These are phyloP conservation scores for Alternaria panax DNA, from an alignment of 2,329 filamentous ascomycete genomes.

Conservation along the genomic window DNA sequence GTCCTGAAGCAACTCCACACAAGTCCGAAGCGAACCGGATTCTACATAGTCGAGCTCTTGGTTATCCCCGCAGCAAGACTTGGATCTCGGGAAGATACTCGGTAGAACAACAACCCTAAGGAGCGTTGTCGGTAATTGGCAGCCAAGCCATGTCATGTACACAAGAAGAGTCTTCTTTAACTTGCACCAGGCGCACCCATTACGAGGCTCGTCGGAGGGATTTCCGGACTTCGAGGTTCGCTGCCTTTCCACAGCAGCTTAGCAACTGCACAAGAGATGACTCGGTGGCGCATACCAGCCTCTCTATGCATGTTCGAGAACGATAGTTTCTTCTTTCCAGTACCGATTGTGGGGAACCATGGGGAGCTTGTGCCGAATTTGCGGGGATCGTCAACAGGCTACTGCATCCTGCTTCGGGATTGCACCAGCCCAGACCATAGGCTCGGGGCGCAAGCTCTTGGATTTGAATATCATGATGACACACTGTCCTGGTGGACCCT, in stretches of 20 bases:
- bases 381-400: slow-evolving; percentile 31
- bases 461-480: slow-evolving; percentile 24
- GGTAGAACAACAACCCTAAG: slow-evolving; percentile 24
- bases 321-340: slow-evolving; percentile 19
- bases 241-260: background rate
- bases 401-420: slow-evolving; percentile 22
- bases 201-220: slow-evolving; percentile 6
- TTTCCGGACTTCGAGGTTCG: slow-evolving; percentile 18
- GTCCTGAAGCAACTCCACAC: background rate
- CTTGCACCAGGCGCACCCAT: slow-evolving; percentile 7
- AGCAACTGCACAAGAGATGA: background rate
- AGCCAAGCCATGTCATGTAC: slow-evolving; percentile 15
- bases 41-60: slow-evolving; percentile 13
- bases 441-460: slow-evolving; percentile 19
- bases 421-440: slow-evolving; percentile 22
- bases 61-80: slow-evolving; percentile 16
- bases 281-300: slow-evolving; percentile 20
- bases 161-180: slow-evolving; percentile 17
- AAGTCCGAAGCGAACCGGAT: slow-evolving; percentile 2
- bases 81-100: slow-evolving; percentile 36
- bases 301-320: slow-evolving; percentile 21
- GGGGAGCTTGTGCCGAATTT: slow-evolving; percentile 21
- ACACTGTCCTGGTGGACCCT: slow-evolving; percentile 17
- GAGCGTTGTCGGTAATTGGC: slow-evolving; percentile 27
- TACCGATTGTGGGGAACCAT: slow-evolving; percentile 25